Evolutionary conservation across 2,329 filamentous ascomycete genomes (phyloP).

Genomic region (Orbilia oligospora): DNA sequence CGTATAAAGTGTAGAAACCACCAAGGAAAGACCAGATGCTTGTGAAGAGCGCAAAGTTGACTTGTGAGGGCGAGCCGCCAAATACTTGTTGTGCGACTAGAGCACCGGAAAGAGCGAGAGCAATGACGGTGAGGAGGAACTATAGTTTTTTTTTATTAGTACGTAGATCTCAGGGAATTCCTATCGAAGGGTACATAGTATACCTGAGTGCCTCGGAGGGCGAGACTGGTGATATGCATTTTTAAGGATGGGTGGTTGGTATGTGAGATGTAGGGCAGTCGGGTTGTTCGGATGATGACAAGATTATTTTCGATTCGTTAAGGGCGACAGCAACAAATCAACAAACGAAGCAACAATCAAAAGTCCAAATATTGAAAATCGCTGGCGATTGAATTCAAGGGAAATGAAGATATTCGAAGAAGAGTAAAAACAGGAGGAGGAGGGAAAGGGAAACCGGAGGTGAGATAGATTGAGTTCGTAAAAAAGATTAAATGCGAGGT

Average conservation of each 20-base stretch:
- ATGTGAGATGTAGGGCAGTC: not conserved
- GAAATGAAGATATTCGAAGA: not conserved
- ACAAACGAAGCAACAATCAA: not conserved
- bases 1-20: slow-evolving; percentile 69
- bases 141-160: slow-evolving; percentile 7
- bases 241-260: not conserved
- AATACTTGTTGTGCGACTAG: slow-evolving; percentile 66
- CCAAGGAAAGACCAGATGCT: slow-evolving; percentile 70
- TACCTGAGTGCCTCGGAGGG: slow-evolving; percentile 50
- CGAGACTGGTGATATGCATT: slow-evolving; percentile 35
- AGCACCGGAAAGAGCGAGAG: slow-evolving; percentile 63
- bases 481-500: not conserved
- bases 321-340: not conserved
- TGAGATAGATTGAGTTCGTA: slow-evolving; percentile 52
- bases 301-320: not conserved
- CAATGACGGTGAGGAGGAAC: slow-evolving; percentile 61
- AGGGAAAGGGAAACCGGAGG: not conserved
- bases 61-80: slow-evolving; percentile 72
- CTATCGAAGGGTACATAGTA: not conserved
- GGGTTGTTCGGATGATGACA: slow-evolving; percentile 26
- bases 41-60: slow-evolving; percentile 72
- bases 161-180: not conserved
- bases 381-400: not conserved
- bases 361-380: not conserved
- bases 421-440: not conserved